These are phyloP conservation scores for Chaetoceros tenuissimus DNA, from an alignment of 108 stramenopile genomes.

Conservation along the genomic window DNA sequence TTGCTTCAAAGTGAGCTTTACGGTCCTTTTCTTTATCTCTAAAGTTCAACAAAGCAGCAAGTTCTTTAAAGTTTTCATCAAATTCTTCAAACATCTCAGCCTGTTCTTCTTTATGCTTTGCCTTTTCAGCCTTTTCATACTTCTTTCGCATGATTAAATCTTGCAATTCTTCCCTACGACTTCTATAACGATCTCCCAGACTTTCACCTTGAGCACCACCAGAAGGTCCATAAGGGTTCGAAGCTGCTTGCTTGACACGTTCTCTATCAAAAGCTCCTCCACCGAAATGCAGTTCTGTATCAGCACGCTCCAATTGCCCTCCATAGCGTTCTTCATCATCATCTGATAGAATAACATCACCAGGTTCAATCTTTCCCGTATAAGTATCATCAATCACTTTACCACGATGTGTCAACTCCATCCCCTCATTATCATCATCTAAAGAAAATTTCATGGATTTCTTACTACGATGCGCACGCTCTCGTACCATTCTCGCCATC, in stretches of 20 bases:
- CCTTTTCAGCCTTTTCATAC: constrained; percentile 75
- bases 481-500: constrained; percentile 69
- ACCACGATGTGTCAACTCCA: constrained; percentile 76
- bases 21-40: constrained; percentile 63
- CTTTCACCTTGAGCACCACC: constrained; percentile 5
- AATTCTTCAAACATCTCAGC: constrained; percentile 73
- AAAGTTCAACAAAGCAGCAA: constrained; percentile 62
- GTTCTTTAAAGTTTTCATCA: constrained; percentile 80
- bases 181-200: constrained; percentile 21
- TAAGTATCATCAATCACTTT: constrained; percentile 59
- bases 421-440: constrained; percentile 40
- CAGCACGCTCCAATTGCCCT: constrained; percentile 60
- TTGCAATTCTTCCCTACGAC: constrained; percentile 80
- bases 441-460: constrained; percentile 39
- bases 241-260: constrained; percentile 9
- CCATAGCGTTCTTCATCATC: constrained; percentile 62
- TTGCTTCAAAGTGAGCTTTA: constrained; percentile 20
- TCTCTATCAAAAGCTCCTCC: constrained; percentile 35
- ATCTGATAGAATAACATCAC: constrained; percentile 51
- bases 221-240: constrained; percentile 41
- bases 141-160: constrained; percentile 85
- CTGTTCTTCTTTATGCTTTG: constrained; percentile 80
- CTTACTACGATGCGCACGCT: constrained; percentile 57
- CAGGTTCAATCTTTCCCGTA: constrained; percentile 28
- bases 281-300: constrained; percentile 90